Evolutionary conservation across 1,284 basidiomycete species (phyloP), one percentile per base, ranked within the genome.

Genomic region (Porodaedalea pini): DNA sequence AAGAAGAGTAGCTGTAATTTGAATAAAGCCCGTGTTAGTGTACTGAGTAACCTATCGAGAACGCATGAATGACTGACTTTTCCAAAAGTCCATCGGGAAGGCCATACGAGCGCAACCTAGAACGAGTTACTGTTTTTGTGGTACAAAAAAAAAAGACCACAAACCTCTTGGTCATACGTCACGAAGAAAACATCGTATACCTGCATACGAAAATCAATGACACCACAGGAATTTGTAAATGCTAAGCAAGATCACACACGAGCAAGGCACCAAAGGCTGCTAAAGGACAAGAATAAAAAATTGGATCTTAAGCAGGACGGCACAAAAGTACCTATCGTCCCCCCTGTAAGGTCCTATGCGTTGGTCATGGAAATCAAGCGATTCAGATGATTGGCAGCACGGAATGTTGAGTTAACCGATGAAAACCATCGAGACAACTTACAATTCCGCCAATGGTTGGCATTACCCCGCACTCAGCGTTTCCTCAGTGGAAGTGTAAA

Each of bases 171-270:
- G 8, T 45, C 51, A 11, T 48, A 53, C 0, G 57, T 58, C 4
- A 58, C 51, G 21, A 53, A 58, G 36, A 57, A 57, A 23, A 58
- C 51, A 27, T 58, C 57, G 29, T 58, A 58, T 1, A 54, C 44
- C 57, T 58, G 19, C 3, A 15, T 1, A 10, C 17, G 5, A 15
- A 47, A 13, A 37, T n/a, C 34, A 8, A 27, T 17, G 4, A 7
- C 5, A 1, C 23, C n/a, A 11, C 7, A 4, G 21, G 27, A 19
- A 10, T n/a, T 49, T 13, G 27, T 19, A 27, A 2, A 49, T 6
- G 23, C 13, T 4, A 7, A 29, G 17, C 11, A n/a, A 8, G 44
- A 15, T 39, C 23, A 48, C 57, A 13, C 27, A 58, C 57, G 5
- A 58, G 57, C 31, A 58, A 34, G 25, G 57, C 25, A 31, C 51